Conservation (phyloP, 306 rosid genomes). For the Biancaea sappan region DNA sequence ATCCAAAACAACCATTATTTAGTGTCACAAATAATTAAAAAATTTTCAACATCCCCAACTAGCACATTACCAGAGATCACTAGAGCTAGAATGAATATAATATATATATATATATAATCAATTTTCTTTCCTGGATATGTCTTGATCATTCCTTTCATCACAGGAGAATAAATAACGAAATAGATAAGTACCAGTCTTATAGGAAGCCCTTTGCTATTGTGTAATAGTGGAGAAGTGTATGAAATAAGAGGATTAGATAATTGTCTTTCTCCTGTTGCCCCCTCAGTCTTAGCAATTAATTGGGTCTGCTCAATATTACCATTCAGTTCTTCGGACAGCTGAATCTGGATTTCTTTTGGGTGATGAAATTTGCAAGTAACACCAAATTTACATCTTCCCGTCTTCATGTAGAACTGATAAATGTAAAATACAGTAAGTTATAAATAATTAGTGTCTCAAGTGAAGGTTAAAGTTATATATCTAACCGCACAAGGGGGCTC, state of each 20-base stretch:
- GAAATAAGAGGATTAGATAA: conserved; percentile 44
- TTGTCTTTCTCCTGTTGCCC: conserved; percentile 48
- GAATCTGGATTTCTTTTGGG: conserved; percentile 80
- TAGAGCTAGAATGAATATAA: background rate
- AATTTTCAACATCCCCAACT: conserved; percentile 21
- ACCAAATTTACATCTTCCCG: conserved; percentile 89
- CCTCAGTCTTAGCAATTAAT: conserved; percentile 37
- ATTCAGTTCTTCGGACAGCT: conserved; percentile 52
- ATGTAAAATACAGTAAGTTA: conserved; percentile 27
- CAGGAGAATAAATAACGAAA: conserved; percentile 22
- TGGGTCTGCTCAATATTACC: conserved; percentile 47
- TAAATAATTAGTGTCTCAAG: conserved; percentile 24
- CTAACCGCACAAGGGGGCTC: conserved; percentile 90
- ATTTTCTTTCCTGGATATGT: background rate
- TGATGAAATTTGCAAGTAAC: conserved; percentile 86
- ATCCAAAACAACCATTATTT: conserved; percentile 10
- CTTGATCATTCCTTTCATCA: conserved; percentile 5
- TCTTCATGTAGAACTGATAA: conserved; percentile 90
- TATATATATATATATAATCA: background rate
- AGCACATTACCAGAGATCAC: conserved; percentile 21
- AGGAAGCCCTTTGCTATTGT: conserved; percentile 95
- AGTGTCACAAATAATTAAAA: background rate
- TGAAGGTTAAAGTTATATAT: conserved; percentile 37
- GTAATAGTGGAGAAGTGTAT: conserved; percentile 56
- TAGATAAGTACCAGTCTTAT: conserved; percentile 71